Conservation (phyloP, 129 eudicot species). For the Centrapalus pauciflorus region DNA sequence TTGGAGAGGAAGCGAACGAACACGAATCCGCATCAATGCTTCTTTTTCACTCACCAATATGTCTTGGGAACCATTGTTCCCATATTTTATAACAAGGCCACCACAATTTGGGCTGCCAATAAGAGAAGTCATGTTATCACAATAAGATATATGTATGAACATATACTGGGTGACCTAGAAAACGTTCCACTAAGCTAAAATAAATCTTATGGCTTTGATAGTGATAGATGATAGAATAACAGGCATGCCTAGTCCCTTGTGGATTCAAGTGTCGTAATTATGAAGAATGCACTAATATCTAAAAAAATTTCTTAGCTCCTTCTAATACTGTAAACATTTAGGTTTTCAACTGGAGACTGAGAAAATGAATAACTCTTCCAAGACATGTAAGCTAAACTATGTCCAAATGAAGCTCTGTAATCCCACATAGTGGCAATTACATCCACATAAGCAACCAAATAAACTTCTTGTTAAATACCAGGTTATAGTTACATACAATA, state of each 20-base stretch:
- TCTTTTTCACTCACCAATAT: conserved; percentile 39
- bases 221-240: background rate
- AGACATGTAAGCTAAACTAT: background rate
- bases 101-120: conserved; percentile 46
- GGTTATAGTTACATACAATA: background rate
- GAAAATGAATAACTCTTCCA: background rate
- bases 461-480: background rate
- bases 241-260: background rate
- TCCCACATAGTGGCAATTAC: background rate
- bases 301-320: too few species aligned
- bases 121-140: conserved; percentile 9
- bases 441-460: background rate
- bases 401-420: background rate
- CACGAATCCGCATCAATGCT: conserved; percentile 43
- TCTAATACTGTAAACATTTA: background rate
- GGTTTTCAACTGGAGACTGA: background rate
- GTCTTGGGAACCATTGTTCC: conserved; percentile 30
- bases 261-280: background rate
- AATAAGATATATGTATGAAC: background rate
- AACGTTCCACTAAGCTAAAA: background rate
- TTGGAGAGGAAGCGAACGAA: conserved; percentile 55
- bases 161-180: background rate
- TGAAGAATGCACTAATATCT: background rate
- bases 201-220: background rate
- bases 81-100: conserved; percentile 41